Evolutionary conservation across 2,329 filamentous ascomycete genomes (phyloP), one percentile per base, ranked within the genome.

Genomic region (Aureobasidium sp.): DNA sequence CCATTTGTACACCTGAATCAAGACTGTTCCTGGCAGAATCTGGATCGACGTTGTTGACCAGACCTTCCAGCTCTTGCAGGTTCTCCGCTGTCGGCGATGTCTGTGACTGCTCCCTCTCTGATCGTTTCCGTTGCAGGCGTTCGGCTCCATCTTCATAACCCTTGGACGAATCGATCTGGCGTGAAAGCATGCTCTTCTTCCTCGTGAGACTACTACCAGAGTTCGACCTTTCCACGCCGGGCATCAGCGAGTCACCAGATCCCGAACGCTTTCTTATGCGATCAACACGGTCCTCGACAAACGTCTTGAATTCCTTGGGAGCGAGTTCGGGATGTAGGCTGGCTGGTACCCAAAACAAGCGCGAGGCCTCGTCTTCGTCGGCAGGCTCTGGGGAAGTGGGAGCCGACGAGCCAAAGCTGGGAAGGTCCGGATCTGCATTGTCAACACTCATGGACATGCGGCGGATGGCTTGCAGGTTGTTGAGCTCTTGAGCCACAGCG

Each of bases 181-280:
- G 84, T 6, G 93, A 97, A 5, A 99, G 79, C 89, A 95, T 96
- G 0, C 93, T 97, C 74, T 94, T 96, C 74, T 95, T 96, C 67
- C 94, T 84, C 66, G 86, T 82, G 64, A 97, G 72, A 40, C 88
- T 82, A 17, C 83, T 83, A 5, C 74, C 69, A 4, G 80, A 84
- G 13, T 76, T 71, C 74, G 83, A 74, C 74, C 80, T 73, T 63
- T 84, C 77, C 69, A 83, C 63, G 64, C 87, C 81, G 6, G 81
- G 75, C 31, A 84, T 83, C 49, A 91, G 75, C 38, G 79, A 64
- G 80, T 86, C 66, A 86, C 72, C 67, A 49, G 74, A 90, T 25
- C 87, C 87, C 0, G 92, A 95, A 67, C 89, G 84, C 65, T 92
- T 82, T 71, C 90, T 87, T 67, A 97, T 95, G 37, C 89, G 87